phyloP scores from a whole-genome alignment of 2,329 filamentous ascomycete species.

The Diaporthe sp. region DNA sequence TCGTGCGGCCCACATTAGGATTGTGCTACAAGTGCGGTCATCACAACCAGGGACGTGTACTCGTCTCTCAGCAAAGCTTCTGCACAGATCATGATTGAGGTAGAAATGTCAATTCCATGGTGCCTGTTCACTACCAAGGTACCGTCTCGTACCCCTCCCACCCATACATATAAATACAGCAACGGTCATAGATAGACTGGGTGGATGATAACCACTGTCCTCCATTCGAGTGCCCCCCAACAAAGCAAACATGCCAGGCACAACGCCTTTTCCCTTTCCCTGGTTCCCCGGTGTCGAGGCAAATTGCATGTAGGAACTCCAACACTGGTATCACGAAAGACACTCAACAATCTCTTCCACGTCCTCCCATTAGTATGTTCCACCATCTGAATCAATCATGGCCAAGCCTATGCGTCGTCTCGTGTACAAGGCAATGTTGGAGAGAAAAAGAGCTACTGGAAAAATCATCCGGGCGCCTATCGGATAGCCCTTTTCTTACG shows the following conservation, averaged over 20 bases:
- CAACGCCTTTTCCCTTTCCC: not conserved
- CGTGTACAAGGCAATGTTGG: not conserved
- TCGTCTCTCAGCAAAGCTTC: not conserved
- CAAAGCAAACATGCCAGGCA: conserved; percentile 17
- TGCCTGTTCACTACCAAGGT: not conserved
- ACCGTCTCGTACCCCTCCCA: not conserved
- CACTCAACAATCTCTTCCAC: not conserved
- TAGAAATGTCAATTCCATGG: not conserved
- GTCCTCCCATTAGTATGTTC: not conserved
- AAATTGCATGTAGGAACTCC: conserved; percentile 26
- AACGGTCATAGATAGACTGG: not conserved
- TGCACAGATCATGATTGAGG: not conserved
- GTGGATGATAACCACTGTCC: not conserved
- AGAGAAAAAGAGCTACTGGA: not conserved
- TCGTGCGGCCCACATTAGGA: not conserved
- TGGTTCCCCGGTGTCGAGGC: not conserved
- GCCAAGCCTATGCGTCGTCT: not conserved
- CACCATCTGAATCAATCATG: not conserved
- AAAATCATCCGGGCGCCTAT: not conserved
- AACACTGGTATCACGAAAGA: conserved; percentile 35
- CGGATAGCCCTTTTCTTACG: not conserved
- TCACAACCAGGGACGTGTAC: no score
- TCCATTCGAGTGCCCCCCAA: not conserved
- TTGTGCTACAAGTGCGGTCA: not conserved
- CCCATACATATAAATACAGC: conserved; percentile 3